These are phyloP conservation scores for Thyridium curvatum DNA, from an alignment of 2,329 filamentous ascomycete species.

Conservation along the genomic window DNA sequence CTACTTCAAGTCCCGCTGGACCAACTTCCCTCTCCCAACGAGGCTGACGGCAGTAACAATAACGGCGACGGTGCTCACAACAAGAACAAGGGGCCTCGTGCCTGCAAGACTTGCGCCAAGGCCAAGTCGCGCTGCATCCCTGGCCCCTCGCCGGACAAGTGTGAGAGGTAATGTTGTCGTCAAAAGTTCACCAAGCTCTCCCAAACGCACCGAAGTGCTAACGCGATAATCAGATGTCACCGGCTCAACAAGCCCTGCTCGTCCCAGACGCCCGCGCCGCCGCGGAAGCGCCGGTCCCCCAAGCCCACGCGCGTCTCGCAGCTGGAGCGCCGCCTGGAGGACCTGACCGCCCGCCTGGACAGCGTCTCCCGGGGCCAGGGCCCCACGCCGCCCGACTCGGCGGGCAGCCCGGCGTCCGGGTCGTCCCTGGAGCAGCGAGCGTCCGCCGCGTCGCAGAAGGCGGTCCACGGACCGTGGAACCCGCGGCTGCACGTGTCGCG, in stretches of 20 bases:
- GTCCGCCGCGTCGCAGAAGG: background rate
- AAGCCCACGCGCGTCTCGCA: slow-evolving; percentile 43
- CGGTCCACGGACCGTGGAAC: too few relatives aligned
- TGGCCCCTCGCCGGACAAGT: slow-evolving; percentile 32
- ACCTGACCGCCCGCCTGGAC: slow-evolving; percentile 39
- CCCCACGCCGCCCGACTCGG: slow-evolving; percentile 11
- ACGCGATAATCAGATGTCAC: slow-evolving; percentile 30
- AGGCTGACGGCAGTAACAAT: background rate
- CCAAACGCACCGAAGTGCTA: too few relatives aligned
- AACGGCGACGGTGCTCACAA: background rate
- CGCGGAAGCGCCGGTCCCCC: slow-evolving; percentile 37
- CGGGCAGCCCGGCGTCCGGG: background rate
- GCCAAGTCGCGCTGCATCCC: slow-evolving; percentile 45
- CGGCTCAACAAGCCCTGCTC: slow-evolving; percentile 40
- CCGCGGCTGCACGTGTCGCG: too few relatives aligned
- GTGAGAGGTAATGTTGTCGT: slow-evolving; percentile 35
- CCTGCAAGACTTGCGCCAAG: slow-evolving; percentile 43
- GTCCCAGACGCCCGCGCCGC: slow-evolving; percentile 39
- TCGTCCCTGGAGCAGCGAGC: background rate
- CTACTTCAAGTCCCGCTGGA: background rate
- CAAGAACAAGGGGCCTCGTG: slow-evolving; percentile 35
- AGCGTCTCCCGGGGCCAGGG: slow-evolving; percentile 11
- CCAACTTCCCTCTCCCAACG: background rate
- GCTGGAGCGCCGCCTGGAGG: slow-evolving; percentile 42
- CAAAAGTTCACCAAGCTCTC: too few relatives aligned